phyloP scores from a whole-genome alignment of 306 rosid genomes.

The Sesbania bispinosa region DNA sequence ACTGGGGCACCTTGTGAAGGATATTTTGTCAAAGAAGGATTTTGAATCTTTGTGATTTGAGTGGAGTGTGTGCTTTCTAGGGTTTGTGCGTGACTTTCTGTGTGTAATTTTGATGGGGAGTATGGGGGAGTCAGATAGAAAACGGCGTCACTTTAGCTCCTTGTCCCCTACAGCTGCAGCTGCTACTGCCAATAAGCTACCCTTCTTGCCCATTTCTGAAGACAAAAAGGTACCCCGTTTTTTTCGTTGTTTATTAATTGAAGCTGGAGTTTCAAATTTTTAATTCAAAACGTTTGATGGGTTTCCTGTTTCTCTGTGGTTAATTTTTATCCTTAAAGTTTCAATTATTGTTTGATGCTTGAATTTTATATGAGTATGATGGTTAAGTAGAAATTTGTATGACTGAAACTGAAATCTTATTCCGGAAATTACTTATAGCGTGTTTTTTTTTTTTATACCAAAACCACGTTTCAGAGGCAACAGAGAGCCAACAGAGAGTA shows the following conservation, averaged over 20 bases:
- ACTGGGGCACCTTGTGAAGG: slow-evolving; percentile 12
- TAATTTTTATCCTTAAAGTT: background rate
- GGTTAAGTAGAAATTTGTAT: background rate
- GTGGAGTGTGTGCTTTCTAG: slow-evolving; percentile 41
- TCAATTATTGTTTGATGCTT: slow-evolving; percentile 7
- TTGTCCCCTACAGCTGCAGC: slow-evolving; percentile 66
- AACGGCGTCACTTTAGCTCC: slow-evolving; percentile 92
- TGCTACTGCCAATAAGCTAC: slow-evolving; percentile 65
- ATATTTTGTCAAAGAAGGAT: too few relatives aligned
- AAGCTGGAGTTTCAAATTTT: slow-evolving; percentile 10
- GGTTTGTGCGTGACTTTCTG: too few relatives aligned
- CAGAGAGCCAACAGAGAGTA: too few relatives aligned
- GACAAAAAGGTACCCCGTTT: slow-evolving; percentile 72
- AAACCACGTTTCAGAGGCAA: too few relatives aligned
- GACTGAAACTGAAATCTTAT: background rate
- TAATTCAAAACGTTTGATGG: background rate
- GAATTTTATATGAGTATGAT: slow-evolving; percentile 9
- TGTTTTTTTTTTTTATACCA: too few relatives aligned
- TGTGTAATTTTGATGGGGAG: slow-evolving; percentile 77
- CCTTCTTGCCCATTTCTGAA: slow-evolving; percentile 67
- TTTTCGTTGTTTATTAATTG: background rate
- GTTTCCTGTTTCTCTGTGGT: background rate
- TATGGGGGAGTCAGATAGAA: slow-evolving; percentile 78
- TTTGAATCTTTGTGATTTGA: slow-evolving; percentile 42
- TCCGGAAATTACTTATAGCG: background rate